A percentile compares a stretch with the other conserved stretches of the same genome.
phyloP scores from a whole-genome alignment of 345 rosid species.

The Rhodamnia argentea region DNA sequence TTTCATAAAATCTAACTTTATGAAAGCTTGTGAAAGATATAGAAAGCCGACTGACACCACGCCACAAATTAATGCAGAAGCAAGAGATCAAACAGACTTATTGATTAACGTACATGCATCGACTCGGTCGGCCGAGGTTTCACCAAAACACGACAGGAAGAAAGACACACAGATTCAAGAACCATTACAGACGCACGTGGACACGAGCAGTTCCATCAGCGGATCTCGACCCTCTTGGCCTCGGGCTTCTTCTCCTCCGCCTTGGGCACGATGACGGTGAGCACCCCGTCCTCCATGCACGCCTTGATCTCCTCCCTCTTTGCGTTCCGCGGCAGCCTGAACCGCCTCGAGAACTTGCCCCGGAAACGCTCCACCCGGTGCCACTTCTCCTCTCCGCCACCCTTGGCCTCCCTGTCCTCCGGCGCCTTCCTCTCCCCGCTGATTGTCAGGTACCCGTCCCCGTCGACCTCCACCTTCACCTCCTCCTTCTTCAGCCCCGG shows the following conservation, averaged over 20 bases:
- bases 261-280: conserved; percentile 15
- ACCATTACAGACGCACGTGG: background rate
- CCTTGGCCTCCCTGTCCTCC: conserved; percentile 11
- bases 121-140: background rate
- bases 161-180: background rate
- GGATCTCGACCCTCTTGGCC: conserved; percentile 6
- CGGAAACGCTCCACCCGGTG: conserved; percentile 15
- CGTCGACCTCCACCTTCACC: conserved; percentile 24
- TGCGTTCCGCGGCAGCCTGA: conserved; percentile 20
- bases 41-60: background rate
- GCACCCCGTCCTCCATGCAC: conserved; percentile 17
- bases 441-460: conserved; percentile 9
- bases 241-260: conserved; percentile 10
- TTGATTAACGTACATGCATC: background rate
- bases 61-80: background rate
- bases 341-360: conserved; percentile 21
- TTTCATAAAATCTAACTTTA: too few relatives aligned
- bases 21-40: too few relatives aligned
- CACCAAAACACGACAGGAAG: background rate
- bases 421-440: conserved; percentile 15
- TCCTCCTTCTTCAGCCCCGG: conserved; percentile 23
- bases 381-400: conserved; percentile 10
- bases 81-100: background rate
- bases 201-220: background rate
- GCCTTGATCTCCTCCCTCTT: conserved; percentile 19